A percentile compares a stretch with the other conserved stretches of the same genome.
Conservation (phyloP, 768 basidiomycete species). For the Lactarius tabidus region DNA sequence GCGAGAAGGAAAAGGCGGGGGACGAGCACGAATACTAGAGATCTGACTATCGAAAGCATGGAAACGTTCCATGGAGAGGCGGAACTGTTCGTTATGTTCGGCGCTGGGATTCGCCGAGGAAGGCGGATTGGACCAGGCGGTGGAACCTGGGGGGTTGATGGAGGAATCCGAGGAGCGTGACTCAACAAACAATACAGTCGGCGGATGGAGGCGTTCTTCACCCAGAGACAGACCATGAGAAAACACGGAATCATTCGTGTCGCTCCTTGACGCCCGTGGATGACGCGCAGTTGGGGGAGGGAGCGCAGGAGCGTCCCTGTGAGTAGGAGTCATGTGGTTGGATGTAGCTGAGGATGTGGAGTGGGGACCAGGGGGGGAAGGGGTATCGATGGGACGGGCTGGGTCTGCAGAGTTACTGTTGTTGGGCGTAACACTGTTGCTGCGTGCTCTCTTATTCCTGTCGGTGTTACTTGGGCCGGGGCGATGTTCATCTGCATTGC, state of each 20-base stretch:
- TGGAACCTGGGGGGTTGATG: constrained; percentile 5
- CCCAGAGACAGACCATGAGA: constrained; percentile 3
- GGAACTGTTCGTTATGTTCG: constrained; percentile 25
- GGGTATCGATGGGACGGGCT: constrained; percentile 10
- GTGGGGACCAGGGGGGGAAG: constrained; percentile 16
- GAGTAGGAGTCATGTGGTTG: constrained; percentile 8
- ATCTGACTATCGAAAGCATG: constrained; percentile 27
- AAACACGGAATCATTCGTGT: constrained; percentile 4
- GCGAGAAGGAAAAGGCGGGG: constrained; percentile 16
- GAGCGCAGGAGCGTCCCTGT: constrained; percentile 7
- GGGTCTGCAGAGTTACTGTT: constrained; percentile 8
- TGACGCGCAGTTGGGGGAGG: constrained; percentile 6
- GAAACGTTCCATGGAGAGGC: constrained; percentile 26
- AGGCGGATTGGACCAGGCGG: constrained; percentile 6
- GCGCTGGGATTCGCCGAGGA: constrained; percentile 1
- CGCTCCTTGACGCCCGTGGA: constrained; percentile 5
- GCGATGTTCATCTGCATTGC: constrained; percentile 26
- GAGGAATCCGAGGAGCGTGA: constrained; percentile 5
- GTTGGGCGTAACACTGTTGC: constrained; percentile 19
- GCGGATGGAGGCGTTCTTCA: constrained; percentile 5
- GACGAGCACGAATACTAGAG: constrained; percentile 23
- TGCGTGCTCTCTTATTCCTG: constrained; percentile 25
- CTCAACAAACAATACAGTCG: constrained; percentile 9
- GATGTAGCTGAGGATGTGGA: constrained; percentile 7
- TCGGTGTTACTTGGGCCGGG: constrained; percentile 22